Evolutionary conservation across 2,329 filamentous ascomycete species (phyloP), one percentile per base, ranked within the genome.

Genomic region (Aspergillus proliferans): DNA sequence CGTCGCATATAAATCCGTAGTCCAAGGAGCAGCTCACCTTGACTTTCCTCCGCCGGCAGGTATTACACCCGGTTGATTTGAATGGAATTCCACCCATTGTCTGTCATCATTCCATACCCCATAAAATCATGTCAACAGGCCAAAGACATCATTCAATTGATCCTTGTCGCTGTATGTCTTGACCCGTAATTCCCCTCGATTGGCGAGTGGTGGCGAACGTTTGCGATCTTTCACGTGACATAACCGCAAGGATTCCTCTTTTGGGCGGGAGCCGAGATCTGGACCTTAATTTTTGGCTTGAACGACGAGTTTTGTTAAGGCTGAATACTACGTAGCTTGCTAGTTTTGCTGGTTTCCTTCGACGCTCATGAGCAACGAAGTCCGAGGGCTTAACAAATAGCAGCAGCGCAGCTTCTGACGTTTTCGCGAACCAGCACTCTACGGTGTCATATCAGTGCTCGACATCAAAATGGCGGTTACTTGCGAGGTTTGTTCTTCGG

Each of bases 401-500:
- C 18, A 21, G 38, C 18, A 18, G n/a, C 34, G 34, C 34, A 18
- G 14, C n/a, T 38, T 38, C n/a, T 18, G 9, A 3, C 3, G 3
- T 15, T 38, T 38, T 38, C 15, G 3, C 8, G n/a, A 19, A 15
- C n/a, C 34, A 36, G 34, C 36, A 19, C 18, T 15, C 36, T 9
- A 19, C 18, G 38, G 18, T 19, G 8, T 40, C 5, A n/a, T 22
- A 19, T 22, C 18, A 40, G 15, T 5, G n/a, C 38, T 38, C 12
- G 41, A 26, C 43, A 40, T 40, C 43, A 60, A 52, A 47, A 71
- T 69, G 67, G 46, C 63, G 36, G 54, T 49, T 46, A 56, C 54
- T 36, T 71, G 69, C 47, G 64, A 70, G 53, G 67, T 71, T 41
- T 71, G 69, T 54, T 60, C 63, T 47, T 62, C 56, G 36, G 63